These are phyloP conservation scores for Plasmodium vinckei DNA, from an alignment of 169 alveolate species.

Conservation along the genomic window DNA sequence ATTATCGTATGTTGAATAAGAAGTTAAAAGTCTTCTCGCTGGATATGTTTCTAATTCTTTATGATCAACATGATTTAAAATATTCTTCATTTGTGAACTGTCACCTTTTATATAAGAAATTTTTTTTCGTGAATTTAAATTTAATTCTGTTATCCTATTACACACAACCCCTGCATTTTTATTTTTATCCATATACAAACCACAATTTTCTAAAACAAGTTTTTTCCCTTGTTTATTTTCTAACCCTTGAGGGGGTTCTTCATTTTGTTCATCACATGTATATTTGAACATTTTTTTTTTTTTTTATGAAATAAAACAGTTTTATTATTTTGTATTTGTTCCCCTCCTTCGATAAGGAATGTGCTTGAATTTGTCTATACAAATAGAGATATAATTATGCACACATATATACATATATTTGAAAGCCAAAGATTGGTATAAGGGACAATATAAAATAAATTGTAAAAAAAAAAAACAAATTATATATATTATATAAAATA, in stretches of 20 bases:
- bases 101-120: slow-evolving; percentile 35
- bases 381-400: too few species aligned
- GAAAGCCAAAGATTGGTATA: too few species aligned
- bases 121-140: slow-evolving; percentile 55
- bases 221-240: slow-evolving; percentile 46
- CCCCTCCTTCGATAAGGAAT: too few species aligned
- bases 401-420: too few species aligned
- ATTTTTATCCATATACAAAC: slow-evolving; percentile 24
- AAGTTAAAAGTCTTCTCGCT: slow-evolving; percentile 40
- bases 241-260: not conserved
- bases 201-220: slow-evolving; percentile 31
- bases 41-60: slow-evolving; percentile 18
- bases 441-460: too few species aligned
- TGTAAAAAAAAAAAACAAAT: too few species aligned
- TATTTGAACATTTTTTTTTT: slow-evolving; percentile 6
- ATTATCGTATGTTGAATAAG: slow-evolving; percentile 67
- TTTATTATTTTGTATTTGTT: too few species aligned
- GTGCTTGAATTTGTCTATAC: too few species aligned
- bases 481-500: too few species aligned
- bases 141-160: slow-evolving; percentile 64
- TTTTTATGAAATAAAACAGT: too few species aligned
- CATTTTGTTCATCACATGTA: not conserved
- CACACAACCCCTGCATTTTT: slow-evolving; percentile 76
- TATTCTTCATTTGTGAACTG: slow-evolving; percentile 70
- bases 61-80: slow-evolving; percentile 23